Conservation (phyloP, 257 asterid genomes). For the Rehmannia glutinosa region DNA sequence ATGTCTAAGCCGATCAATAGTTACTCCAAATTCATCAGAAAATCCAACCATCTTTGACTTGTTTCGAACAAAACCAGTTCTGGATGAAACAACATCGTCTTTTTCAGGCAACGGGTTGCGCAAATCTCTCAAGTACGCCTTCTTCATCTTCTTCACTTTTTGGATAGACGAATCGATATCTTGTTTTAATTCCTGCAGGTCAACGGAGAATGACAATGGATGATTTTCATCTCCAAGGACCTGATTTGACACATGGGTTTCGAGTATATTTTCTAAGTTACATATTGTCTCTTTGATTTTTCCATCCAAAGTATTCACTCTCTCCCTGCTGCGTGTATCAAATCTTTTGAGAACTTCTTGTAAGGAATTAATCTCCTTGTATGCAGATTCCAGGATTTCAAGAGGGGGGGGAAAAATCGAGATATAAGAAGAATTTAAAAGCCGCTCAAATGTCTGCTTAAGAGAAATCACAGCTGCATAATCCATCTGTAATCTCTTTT, state of each 20-base stretch:
- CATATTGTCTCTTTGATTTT: not conserved
- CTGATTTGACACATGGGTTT: not conserved
- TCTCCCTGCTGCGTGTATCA: not conserved
- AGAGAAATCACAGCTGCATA: conserved; percentile 1
- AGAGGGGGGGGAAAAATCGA: not conserved
- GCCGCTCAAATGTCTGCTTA: not conserved
- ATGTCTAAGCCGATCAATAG: not conserved
- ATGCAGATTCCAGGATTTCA: not conserved
- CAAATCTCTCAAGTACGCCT: not conserved
- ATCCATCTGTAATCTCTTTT: not conserved
- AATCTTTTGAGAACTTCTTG: not conserved
- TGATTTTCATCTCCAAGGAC: not conserved
- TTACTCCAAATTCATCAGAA: not conserved
- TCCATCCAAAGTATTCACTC: not conserved
- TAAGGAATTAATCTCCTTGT: not conserved
- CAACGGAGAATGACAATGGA: not conserved
- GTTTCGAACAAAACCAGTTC: not conserved
- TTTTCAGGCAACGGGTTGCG: not conserved
- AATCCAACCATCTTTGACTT: too few relatives aligned
- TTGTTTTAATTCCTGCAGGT: not conserved
- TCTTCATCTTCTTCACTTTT: not conserved
- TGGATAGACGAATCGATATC: not conserved
- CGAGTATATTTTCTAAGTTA: not conserved
- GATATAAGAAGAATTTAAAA: not conserved
- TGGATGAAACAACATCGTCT: not conserved